phyloP scores from a whole-genome alignment of 768 basidiomycete species.

The Naematelia aurantialba region DNA sequence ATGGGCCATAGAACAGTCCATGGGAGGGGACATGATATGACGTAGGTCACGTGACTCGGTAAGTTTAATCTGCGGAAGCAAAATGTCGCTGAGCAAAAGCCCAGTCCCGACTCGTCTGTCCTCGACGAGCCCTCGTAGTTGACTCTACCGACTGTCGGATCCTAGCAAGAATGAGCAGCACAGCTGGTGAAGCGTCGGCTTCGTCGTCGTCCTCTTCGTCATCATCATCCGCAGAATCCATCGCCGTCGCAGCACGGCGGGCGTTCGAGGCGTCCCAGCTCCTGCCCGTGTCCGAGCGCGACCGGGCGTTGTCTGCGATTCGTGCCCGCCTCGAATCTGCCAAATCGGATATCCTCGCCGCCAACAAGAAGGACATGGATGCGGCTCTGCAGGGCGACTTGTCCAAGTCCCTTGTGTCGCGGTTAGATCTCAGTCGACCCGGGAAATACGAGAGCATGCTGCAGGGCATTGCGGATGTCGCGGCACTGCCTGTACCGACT shows the following conservation, averaged over 20 bases:
- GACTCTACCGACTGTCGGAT: too few species aligned
- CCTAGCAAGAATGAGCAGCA: too few species aligned
- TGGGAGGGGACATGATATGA: too few species aligned
- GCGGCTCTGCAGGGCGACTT: conserved; percentile 79
- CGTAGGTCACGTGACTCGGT: background rate
- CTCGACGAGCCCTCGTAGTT: too few species aligned
- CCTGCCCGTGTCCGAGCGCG: conserved; percentile 63
- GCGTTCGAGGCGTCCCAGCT: conserved; percentile 88
- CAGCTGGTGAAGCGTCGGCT: too few species aligned
- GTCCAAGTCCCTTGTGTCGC: conserved; percentile 74
- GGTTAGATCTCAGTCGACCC: conserved; percentile 66
- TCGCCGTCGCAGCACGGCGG: conserved; percentile 73
- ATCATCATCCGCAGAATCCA: conserved; percentile 51
- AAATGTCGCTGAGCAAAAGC: background rate
- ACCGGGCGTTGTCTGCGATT: conserved; percentile 69
- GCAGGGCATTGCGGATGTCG: conserved; percentile 82
- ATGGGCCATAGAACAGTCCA: too few species aligned
- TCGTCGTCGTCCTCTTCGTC: background rate
- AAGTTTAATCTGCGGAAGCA: background rate
- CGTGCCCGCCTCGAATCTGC: conserved; percentile 61
- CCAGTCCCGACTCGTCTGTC: too few species aligned
- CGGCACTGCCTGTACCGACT: conserved; percentile 76
- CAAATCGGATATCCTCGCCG: conserved; percentile 68
- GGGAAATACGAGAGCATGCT: conserved; percentile 96
- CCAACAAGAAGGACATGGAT: conserved; percentile 76